phyloP scores from a whole-genome alignment of 129 eudicot genomes.

The Smallanthus sonchifolius region DNA sequence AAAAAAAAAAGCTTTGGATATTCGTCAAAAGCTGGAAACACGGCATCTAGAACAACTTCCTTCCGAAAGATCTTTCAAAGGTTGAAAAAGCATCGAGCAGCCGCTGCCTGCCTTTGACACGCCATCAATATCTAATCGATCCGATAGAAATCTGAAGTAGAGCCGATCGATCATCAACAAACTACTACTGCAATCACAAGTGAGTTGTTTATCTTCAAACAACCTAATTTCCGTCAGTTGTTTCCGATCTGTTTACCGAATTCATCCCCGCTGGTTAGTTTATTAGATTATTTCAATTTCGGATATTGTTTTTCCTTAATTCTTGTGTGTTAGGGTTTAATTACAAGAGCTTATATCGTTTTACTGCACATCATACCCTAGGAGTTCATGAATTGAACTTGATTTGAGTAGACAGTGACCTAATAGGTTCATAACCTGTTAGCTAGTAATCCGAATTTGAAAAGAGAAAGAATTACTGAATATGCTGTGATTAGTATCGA shows the following conservation, averaged over 20 bases:
- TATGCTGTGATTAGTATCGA: slow-evolving; percentile 1
- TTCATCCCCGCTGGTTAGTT: neutral
- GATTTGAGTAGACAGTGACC: too few relatives aligned
- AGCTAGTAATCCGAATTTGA: neutral
- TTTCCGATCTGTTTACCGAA: slow-evolving; percentile 9
- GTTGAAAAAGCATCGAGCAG: slow-evolving; percentile 9
- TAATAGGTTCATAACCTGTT: neutral
- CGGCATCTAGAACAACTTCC: slow-evolving; percentile 8
- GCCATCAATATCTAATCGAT: slow-evolving; percentile 12
- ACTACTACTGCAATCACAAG: neutral
- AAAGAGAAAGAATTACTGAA: slow-evolving; percentile 1
- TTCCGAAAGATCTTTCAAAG: slow-evolving; percentile 8
- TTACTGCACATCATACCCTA: neutral
- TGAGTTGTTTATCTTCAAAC: slow-evolving; percentile 12
- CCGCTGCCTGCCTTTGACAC: slow-evolving; percentile 6
- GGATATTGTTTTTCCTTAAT: neutral
- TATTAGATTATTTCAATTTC: neutral
- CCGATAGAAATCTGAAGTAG: neutral
- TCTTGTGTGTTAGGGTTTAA: slow-evolving; percentile 1
- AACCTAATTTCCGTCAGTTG: neutral
- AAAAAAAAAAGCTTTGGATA: too few relatives aligned
- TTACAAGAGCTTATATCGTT: neutral
- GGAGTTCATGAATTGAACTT: neutral
- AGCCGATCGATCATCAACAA: slow-evolving; percentile 13
- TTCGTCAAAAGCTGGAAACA: slow-evolving; percentile 13